phyloP scores from a whole-genome alignment of 768 basidiomycete genomes.

The Collybia sordida region DNA sequence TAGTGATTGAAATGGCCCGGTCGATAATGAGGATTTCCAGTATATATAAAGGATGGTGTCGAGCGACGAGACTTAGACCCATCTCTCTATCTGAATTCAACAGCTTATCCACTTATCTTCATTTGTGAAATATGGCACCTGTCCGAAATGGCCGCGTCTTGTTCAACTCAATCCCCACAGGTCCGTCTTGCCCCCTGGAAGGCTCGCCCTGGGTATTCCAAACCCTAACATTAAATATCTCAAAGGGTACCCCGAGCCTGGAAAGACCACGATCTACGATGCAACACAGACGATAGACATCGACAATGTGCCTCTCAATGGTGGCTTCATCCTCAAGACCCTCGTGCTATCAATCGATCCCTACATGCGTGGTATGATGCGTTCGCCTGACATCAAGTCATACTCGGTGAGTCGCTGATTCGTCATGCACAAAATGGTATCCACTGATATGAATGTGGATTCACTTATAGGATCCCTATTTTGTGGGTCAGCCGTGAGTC shows the following conservation, averaged over 20 bases:
- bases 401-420: conserved; percentile 18
- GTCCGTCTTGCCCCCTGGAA: conserved; percentile 12
- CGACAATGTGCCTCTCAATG: conserved; percentile 41
- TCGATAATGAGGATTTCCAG: too few species aligned
- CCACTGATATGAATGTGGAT: too few species aligned
- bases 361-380: conserved; percentile 42
- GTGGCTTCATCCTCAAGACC: conserved; percentile 49
- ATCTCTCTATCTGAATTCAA: too few species aligned
- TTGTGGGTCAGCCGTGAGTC: too few species aligned
- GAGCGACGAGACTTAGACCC: too few species aligned
- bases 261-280: conserved; percentile 47
- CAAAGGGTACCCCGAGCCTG: conserved; percentile 40
- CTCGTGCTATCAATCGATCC: conserved; percentile 45
- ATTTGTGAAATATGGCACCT: conserved; percentile 26
- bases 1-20: too few species aligned
- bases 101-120: too few species aligned
- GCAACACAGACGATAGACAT: conserved; percentile 46
- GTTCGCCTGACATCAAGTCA: conserved; percentile 20
- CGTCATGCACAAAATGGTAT: neutral
- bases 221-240: neutral
- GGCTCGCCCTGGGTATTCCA: neutral
- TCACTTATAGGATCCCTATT: too few species aligned
- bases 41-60: too few species aligned
- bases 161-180: conserved; percentile 35
- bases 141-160: conserved; percentile 32